These are phyloP conservation scores for Aspergillus alliaceus DNA, from an alignment of 2,329 filamentous ascomycete genomes.

Conservation along the genomic window DNA sequence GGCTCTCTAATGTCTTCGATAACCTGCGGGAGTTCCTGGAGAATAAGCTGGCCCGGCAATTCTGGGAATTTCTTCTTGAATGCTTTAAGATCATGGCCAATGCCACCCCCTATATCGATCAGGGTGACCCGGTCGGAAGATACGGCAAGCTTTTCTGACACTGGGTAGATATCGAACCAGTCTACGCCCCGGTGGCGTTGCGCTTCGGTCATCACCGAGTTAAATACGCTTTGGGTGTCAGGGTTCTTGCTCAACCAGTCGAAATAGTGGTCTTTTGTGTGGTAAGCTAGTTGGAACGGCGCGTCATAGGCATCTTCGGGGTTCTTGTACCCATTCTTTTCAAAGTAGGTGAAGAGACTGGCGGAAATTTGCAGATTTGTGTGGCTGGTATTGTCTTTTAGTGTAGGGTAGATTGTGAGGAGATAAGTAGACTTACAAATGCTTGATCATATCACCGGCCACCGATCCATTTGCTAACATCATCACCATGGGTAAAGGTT, in stretches of 20 bases:
- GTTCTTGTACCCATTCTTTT: constrained; percentile 26
- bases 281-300: constrained; percentile 28
- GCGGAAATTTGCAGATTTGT: constrained; percentile 14
- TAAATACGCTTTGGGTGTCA: constrained; percentile 24
- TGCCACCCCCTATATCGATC: not conserved
- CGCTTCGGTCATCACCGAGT: constrained; percentile 25
- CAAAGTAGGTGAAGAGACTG: constrained; percentile 26
- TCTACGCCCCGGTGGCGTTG: not conserved
- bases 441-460: constrained; percentile 15
- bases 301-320: constrained; percentile 27
- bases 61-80: not conserved
- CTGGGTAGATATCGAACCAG: constrained; percentile 22
- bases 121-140: not conserved
- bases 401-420: not conserved
- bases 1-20: not conserved
- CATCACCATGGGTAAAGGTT: constrained; percentile 14
- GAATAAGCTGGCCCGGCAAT: not conserved
- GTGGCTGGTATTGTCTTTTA: constrained; percentile 6
- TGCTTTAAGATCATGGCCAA: not conserved
- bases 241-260: constrained; percentile 25
- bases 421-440: constrained; percentile 16
- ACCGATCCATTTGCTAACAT: constrained; percentile 7
- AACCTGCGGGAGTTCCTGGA: not conserved
- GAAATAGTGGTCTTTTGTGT: constrained; percentile 27
- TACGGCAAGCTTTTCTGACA: constrained; percentile 9